Percentiles rank a stretch among this genome's conserved stretches.
Evolutionary conservation across 2,329 filamentous ascomycete species (phyloP).

Genomic region (Diaporthe humulicola): DNA sequence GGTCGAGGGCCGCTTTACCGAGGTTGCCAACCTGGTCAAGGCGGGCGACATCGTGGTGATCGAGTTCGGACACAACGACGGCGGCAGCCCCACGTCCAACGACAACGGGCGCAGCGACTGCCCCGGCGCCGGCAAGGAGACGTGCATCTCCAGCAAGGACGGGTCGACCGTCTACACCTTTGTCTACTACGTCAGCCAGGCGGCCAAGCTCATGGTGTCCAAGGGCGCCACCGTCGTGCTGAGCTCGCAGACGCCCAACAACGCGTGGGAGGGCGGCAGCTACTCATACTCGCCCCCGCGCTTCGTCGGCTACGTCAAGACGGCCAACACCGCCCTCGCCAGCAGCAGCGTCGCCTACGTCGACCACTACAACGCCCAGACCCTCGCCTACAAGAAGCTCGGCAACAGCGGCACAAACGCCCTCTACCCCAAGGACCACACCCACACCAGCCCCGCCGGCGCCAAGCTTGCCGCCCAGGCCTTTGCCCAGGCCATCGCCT

Average conservation of each 20-base stretch:
- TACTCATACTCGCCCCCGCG: slow-evolving; percentile 61
- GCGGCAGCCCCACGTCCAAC: slow-evolving; percentile 62
- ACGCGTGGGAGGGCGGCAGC: slow-evolving; percentile 69
- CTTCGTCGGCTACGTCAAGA: slow-evolving; percentile 66
- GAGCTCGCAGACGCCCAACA: slow-evolving; percentile 71
- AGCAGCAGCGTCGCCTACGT: slow-evolving; percentile 63
- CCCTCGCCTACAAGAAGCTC: slow-evolving; percentile 61
- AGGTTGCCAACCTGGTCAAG: slow-evolving; percentile 63
- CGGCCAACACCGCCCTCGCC: slow-evolving; percentile 54
- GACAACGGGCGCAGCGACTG: slow-evolving; percentile 75
- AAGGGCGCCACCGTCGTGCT: slow-evolving; percentile 74
- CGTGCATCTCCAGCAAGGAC: slow-evolving; percentile 56
- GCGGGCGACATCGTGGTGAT: slow-evolving; percentile 75
- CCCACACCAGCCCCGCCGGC: slow-evolving; percentile 69
- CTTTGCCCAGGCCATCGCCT: slow-evolving; percentile 65
- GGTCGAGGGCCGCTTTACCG: slow-evolving; percentile 71
- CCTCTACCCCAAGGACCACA: slow-evolving; percentile 70
- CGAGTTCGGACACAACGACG: slow-evolving; percentile 80
- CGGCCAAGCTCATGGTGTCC: slow-evolving; percentile 50
- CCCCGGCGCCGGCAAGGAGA: slow-evolving; percentile 63
- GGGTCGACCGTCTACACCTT: slow-evolving; percentile 49
- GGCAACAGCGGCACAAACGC: slow-evolving; percentile 61
- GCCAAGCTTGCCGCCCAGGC: slow-evolving; percentile 67
- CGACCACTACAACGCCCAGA: slow-evolving; percentile 69
- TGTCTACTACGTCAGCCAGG: slow-evolving; percentile 47